Percentiles rank a stretch among this genome's conserved stretches.
Evolutionary conservation across 176 grass and related monocot species (phyloP).

Genomic region (Thinopyrum elongatum): DNA sequence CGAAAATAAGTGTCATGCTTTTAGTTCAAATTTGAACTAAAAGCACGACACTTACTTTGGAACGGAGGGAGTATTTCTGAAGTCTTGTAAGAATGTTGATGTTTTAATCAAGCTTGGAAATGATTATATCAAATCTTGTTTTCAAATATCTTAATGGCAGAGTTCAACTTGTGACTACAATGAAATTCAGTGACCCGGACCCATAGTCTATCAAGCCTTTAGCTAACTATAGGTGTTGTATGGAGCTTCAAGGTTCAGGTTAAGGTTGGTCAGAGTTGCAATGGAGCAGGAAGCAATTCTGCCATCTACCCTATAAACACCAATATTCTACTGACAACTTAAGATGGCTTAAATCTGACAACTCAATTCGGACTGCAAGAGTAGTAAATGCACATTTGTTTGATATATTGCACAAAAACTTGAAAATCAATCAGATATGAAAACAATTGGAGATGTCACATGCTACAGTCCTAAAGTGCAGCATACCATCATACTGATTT

Average conservation of each 20-base stretch:
- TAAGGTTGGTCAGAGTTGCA: too few species aligned
- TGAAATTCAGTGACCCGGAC: too few species aligned
- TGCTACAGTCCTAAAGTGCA: not conserved
- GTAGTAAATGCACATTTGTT: not conserved
- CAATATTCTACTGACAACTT: not conserved
- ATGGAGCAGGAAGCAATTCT: not conserved
- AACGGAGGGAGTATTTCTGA: not conserved
- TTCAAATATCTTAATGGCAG: too few species aligned
- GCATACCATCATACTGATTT: not conserved
- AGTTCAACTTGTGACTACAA: too few species aligned
- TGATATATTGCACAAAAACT: not conserved
- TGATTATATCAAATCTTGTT: not conserved
- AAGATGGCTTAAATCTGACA: not conserved
- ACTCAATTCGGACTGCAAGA: not conserved
- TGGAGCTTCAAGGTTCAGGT: too few species aligned
- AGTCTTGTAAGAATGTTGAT: not conserved
- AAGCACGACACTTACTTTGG: too few species aligned
- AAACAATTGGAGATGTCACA: not conserved
- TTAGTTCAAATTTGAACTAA: too few species aligned
- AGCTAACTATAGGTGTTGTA: too few species aligned
- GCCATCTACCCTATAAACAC: conserved; percentile 6
- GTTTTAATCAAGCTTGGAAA: not conserved
- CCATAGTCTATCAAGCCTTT: too few species aligned
- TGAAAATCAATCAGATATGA: conserved; percentile 2
- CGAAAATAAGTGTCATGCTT: too few species aligned